phyloP scores from a whole-genome alignment of 352 stramenopile species.

The Globisporangium mamillatum region DNA sequence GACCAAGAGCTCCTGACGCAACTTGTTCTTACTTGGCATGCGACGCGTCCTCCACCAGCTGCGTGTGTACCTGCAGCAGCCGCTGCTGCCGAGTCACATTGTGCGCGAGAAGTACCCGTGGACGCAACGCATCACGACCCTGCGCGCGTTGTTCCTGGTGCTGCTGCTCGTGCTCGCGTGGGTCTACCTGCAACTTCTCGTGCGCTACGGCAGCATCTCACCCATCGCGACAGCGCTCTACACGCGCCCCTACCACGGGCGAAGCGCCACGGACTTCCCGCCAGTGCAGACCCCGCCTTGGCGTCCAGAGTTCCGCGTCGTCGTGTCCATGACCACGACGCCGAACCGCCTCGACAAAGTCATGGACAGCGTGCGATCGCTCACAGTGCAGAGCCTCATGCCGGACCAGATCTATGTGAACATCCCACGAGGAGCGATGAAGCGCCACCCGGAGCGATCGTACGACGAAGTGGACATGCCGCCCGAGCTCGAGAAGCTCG shows the following conservation, averaged over 20 bases:
- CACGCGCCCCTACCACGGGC: constrained; percentile 56
- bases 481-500: constrained; percentile 35
- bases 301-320: constrained; percentile 72
- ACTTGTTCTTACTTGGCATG: constrained; percentile 7
- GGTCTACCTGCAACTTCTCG: constrained; percentile 61
- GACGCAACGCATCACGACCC: constrained; percentile 40
- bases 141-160: constrained; percentile 29
- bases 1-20: too few species aligned
- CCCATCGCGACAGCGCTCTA: constrained; percentile 60
- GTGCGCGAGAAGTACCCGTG: constrained; percentile 26
- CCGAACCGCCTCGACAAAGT: constrained; percentile 70
- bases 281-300: constrained; percentile 31
- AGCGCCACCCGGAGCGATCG: constrained; percentile 65
- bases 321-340: constrained; percentile 80
- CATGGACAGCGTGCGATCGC: constrained; percentile 68
- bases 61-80: constrained; percentile 62
- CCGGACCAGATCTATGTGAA: constrained; percentile 83
- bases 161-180: constrained; percentile 31
- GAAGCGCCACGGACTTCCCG: constrained; percentile 36
- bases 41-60: constrained; percentile 27
- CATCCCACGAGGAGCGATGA: constrained; percentile 68
- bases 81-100: constrained; percentile 47
- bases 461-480: constrained; percentile 74
- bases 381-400: constrained; percentile 52
- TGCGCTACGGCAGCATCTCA: constrained; percentile 78